phyloP scores from a whole-genome alignment of 176 grass and related monocot genomes.

The Musa acuminata region DNA sequence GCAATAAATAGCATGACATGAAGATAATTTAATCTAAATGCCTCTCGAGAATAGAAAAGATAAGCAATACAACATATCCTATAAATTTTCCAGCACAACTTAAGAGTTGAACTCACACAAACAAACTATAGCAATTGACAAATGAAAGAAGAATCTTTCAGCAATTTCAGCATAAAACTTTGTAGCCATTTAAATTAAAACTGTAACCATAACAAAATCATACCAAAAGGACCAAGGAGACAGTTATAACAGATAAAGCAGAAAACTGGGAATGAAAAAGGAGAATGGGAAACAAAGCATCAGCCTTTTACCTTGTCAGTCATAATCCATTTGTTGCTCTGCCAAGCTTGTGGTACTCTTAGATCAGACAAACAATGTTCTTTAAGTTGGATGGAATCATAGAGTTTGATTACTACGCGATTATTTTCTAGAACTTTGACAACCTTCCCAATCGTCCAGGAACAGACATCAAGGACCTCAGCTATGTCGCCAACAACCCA shows the following conservation, averaged over 20 bases:
- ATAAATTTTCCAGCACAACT: no score
- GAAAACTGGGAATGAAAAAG: background rate
- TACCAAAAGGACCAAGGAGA: background rate
- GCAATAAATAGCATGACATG: background rate
- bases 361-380: slow-evolving; percentile 49
- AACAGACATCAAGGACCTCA: slow-evolving; percentile 45
- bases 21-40: background rate
- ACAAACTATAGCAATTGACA: background rate
- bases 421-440: slow-evolving; percentile 38
- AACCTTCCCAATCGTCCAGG: slow-evolving; percentile 61
- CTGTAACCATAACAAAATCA: background rate
- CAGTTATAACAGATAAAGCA: background rate
- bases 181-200: background rate
- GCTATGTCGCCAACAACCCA: slow-evolving; percentile 65
- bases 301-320: slow-evolving; percentile 22
- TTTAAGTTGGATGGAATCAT: slow-evolving; percentile 53
- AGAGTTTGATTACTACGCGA: slow-evolving; percentile 40
- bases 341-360: slow-evolving; percentile 32
- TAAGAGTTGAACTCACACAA: no score
- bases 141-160: background rate
- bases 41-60: background rate
- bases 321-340: slow-evolving; percentile 15
- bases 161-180: background rate
- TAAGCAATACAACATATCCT: background rate
- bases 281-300: background rate